A percentile compares a stretch with the other conserved stretches of the same genome.
phyloP scores from a whole-genome alignment of 1,284 basidiomycete genomes.

The Ustilago loliicola region DNA sequence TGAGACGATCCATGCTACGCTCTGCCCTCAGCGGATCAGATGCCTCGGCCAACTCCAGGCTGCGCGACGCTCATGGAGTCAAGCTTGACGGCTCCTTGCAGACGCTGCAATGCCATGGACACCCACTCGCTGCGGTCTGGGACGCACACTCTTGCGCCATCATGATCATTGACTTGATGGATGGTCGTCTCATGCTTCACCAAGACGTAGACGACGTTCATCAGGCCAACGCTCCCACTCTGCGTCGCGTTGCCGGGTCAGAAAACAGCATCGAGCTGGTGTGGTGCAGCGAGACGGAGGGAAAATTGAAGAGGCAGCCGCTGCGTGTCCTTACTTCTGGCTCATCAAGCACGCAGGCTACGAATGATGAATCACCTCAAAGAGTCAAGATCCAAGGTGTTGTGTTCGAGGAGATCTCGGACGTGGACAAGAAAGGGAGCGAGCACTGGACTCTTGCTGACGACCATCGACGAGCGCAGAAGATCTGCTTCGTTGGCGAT shows the following conservation, averaged over 20 bases:
- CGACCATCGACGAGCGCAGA: slow-evolving; percentile 4
- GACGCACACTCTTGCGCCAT: slow-evolving; percentile 30
- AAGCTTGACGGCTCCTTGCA: slow-evolving; percentile 23
- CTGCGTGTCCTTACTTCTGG: slow-evolving; percentile 6
- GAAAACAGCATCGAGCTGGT: slow-evolving; percentile 22
- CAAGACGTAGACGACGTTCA: slow-evolving; percentile 30
- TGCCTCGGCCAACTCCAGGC: slow-evolving; percentile 13
- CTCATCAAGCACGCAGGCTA: neutral
- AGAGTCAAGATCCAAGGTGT: slow-evolving; percentile 8
- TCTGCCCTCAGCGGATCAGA: slow-evolving; percentile 28
- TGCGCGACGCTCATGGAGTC: slow-evolving; percentile 33
- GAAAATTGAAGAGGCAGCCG: slow-evolving; percentile 16
- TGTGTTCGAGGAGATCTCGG: neutral
- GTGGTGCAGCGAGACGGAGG: slow-evolving; percentile 27
- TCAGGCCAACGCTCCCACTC: slow-evolving; percentile 10
- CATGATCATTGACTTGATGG: slow-evolving; percentile 19
- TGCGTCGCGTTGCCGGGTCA: neutral
- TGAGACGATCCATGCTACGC: slow-evolving; percentile 38
- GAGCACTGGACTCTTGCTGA: slow-evolving; percentile 10
- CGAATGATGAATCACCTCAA: neutral
- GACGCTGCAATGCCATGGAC: slow-evolving; percentile 5
- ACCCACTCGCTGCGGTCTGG: slow-evolving; percentile 30
- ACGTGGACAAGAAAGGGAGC: neutral
- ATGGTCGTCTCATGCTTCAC: slow-evolving; percentile 30
- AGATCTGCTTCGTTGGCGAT: neutral